Evolutionary conservation across 768 basidiomycete genomes (phyloP), one percentile per base, ranked within the genome.

Genomic region (Mycena maculata): DNA sequence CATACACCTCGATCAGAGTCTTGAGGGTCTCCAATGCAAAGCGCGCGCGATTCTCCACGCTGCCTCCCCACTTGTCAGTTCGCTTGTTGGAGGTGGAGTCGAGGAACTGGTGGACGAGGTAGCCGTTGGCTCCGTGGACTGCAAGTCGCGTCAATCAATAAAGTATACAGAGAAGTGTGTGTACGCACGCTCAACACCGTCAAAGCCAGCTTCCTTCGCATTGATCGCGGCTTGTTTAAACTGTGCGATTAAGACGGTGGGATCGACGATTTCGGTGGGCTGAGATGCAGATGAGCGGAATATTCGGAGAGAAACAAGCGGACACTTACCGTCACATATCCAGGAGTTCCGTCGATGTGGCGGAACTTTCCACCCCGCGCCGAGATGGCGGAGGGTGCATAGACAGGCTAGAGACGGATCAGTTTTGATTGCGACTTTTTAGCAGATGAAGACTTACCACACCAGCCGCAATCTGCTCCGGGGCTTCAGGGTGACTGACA

Each of bases 1-100:
- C 80, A 56, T 71, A 77, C 38, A 78, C 78, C 12, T 76, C 72
- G 38, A 72, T 59, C 25, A 77, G 42, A 16, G 72, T 75, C 49
- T 77, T 74, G 47, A 77, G 54, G 38, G 72, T 75, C 69, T 81
- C 80, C n/a, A 80, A 71, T 1, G 73, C 66, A 71, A 84, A 83
- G 11, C 81, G 72, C 3, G 74, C 66, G 31, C 84, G 77, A 73
- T 83, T 83, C 69, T 82, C 79, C 36, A 79, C 50, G 13, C 76
- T 76, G 3, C 83, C 83, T 18, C 84, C 83, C 76, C 80, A 85
- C 54, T 59, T 59, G 58, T 66, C 82, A 15, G 77, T 81, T 36
- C 81, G 78, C 44, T 78, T 67, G 75, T 83, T 82, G 48, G 74
- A 63, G 3, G 64, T 68, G 58, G 59, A 54, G 67, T 79, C 76